Percentiles rank a stretch among this genome's conserved stretches.
Conservation (phyloP, 306 rosid species). For the Carpinus viminea region DNA sequence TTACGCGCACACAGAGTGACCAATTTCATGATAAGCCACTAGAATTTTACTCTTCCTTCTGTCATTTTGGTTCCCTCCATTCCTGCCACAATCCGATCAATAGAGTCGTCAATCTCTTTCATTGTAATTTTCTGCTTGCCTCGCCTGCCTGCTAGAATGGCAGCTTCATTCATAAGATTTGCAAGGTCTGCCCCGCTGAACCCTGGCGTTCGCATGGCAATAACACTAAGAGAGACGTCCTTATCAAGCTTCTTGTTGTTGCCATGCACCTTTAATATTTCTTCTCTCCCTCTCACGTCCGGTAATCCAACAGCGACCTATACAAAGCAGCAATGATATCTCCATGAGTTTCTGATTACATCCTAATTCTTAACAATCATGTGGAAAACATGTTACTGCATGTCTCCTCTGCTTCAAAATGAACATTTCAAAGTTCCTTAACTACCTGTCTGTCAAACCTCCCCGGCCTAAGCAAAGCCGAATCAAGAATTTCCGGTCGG, state of each 20-base stretch:
- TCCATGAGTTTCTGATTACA: background rate
- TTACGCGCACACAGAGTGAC: conserved; percentile 88
- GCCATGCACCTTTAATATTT: conserved; percentile 75
- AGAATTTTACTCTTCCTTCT: conserved; percentile 70
- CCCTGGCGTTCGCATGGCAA: conserved; percentile 72
- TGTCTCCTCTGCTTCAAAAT: background rate
- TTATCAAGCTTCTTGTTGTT: conserved; percentile 65
- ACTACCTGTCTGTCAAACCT: conserved; percentile 75
- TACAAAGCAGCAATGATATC: conserved; percentile 5
- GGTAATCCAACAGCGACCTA: conserved; percentile 74
- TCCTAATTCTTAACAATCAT: too few species aligned
- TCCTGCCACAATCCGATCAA: conserved; percentile 78
- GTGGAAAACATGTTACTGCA: too few species aligned
- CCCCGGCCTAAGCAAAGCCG: conserved; percentile 79
- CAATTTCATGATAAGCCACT: conserved; percentile 81
- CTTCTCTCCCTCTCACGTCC: conserved; percentile 75
- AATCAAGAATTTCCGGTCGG: conserved; percentile 75
- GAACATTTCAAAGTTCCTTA: background rate
- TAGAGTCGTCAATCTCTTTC: conserved; percentile 66
- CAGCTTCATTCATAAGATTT: conserved; percentile 82
- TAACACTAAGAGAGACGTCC: conserved; percentile 53
- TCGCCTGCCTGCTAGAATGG: conserved; percentile 79
- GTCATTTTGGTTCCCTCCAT: conserved; percentile 89
- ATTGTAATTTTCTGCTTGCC: conserved; percentile 54
- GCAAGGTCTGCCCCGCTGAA: conserved; percentile 81